phyloP scores from a whole-genome alignment of 441 rosid species.

The Jatropha multifida region DNA sequence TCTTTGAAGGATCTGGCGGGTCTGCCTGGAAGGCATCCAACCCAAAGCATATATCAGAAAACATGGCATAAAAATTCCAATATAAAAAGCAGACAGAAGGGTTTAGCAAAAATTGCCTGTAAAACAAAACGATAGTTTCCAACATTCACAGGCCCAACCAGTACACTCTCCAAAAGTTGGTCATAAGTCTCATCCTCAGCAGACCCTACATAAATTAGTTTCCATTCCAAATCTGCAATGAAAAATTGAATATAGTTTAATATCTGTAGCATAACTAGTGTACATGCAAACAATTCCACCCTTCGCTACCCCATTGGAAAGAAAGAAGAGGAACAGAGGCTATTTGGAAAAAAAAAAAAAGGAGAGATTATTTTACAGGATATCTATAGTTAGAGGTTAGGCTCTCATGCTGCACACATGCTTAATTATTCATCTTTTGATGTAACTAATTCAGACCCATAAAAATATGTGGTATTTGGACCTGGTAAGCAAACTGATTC shows the following conservation, averaged over 20 bases:
- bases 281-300: slow-evolving; percentile 1
- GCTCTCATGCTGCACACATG: neutral
- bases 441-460: neutral
- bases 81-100: neutral
- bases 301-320: too few relatives aligned
- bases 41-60: slow-evolving; percentile 10
- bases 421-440: neutral
- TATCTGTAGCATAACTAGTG: slow-evolving; percentile 1
- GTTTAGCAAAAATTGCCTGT: slow-evolving; percentile 32
- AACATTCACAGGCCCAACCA: slow-evolving; percentile 76
- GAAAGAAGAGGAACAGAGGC: too few relatives aligned
- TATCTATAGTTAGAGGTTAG: neutral
- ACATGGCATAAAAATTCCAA: neutral
- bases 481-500: neutral
- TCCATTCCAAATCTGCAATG: slow-evolving; percentile 69
- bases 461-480: neutral
- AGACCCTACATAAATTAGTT: slow-evolving; percentile 77
- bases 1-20: slow-evolving; percentile 74
- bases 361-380: too few relatives aligned
- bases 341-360: too few relatives aligned
- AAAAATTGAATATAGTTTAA: neutral
- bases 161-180: slow-evolving; percentile 70
- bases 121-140: slow-evolving; percentile 65
- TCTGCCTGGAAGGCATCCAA: slow-evolving; percentile 49
- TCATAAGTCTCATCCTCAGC: slow-evolving; percentile 82